Base-by-base conservation (phyloP, 371 early-diverging fungal species). In the Gilbertella persicaria region DNA sequence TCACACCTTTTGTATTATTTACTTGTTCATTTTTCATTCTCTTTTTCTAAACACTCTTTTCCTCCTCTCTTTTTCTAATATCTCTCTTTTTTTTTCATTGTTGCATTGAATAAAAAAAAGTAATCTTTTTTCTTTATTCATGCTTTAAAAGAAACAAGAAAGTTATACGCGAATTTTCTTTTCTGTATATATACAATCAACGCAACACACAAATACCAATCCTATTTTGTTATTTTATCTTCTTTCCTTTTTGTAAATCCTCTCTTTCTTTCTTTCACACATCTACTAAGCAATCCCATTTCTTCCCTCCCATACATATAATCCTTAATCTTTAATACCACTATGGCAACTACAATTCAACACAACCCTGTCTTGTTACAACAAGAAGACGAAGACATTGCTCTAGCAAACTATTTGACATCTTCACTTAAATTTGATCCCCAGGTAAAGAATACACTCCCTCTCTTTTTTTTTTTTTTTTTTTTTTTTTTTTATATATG, bases 381-480 rank as follows among this genome's bases (percentile, higher is more conserved):
- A 24, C 55, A 55, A 33, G 53, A 60, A 39, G 65, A 65, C 40
- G 65, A 65, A 41, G 58, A 62, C 45, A 44, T 65, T 49, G 60
- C 55, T 29, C 48, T 65, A 24, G 55, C 65, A 47, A 65, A 47
- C 36, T 60, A 53, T 39, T 24, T 65, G 21, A 53, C 65, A 10
- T 41, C 35, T 23, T 52, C 59, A 37, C 42, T 60, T 13, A 56
- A 48, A 52, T 47, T 62, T 36, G 48, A 62, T 48, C 33, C 17
- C 33, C 62, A 62, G 62, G 62, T 56, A 62, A 62, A 43, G 23
- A 30, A 41, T 26, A 16, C 24, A 16, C 37, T 24, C 17, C 35
- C 16, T 23, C 21, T 36, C n/a, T 19, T 23, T 17, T 36, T 36
- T 10, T 14, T 50, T 21, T 5, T 14, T 20, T 13, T 17, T 29